Evolutionary conservation across 345 rosid genomes (phyloP), one percentile per base, ranked within the genome.

Genomic region (Alliaria petiolata): DNA sequence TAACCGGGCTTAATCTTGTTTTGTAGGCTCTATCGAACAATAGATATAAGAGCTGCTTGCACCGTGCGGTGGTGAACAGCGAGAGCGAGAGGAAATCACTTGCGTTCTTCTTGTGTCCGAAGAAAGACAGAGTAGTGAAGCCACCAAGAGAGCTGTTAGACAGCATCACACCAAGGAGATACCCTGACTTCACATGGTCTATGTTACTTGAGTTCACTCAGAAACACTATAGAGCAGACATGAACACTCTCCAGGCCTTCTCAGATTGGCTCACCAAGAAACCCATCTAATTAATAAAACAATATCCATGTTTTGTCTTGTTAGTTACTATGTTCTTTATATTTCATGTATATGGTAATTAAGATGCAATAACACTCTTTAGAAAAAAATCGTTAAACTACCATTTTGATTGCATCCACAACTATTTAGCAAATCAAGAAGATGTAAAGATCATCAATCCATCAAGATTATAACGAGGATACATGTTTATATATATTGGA

Each of bases 51-150:
- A 95, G 99, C 50, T 92, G 98, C 79, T 53, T 95, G 81, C 99
- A 95, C 80, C 72, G 95, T 52, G 99, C 99, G 11, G 97, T 95
- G 38, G 98, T 95, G 69, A 95, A 92, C 82, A 90, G 84, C 46
- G 69, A 70, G 61, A 92, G 81, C 2, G 74, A 90, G 19, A 89
- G 99, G 65, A 95, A 92, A 83, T 92, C 99, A 25, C 89, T 95
- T 12, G 98, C 99, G 9, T 95, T 95, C 83, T 95, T 95, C 79
- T 39, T 92, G 66, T 89, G 98, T 78, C 99, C 99, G 1, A 81
- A 69, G 83, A 81, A 67, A 11, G 98, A 92, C 62, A 88, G 79
- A 79, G 86, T 90, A 65, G 87, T 95, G 54, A 80, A 79, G 60
- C 96, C 99, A 70, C 99, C 98, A 15, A 52, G 54, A 0, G 89